Percentiles rank a stretch among this genome's conserved stretches.
phyloP scores from a whole-genome alignment of 495 filamentous ascomycete species.

The Penicillium roqueforti region DNA sequence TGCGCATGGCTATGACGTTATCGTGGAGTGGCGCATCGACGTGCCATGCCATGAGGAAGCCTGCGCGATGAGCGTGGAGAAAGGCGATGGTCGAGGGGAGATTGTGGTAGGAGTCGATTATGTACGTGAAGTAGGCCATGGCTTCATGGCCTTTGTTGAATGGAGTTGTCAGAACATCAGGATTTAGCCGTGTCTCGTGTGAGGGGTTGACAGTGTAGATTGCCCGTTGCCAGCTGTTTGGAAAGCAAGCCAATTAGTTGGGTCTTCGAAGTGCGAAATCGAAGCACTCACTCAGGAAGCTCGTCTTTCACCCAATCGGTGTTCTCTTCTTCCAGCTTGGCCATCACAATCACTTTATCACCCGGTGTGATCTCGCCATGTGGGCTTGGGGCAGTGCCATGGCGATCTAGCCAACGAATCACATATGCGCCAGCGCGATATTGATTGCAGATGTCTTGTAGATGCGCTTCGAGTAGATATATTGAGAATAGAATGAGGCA shows the following conservation, averaged over 20 bases:
- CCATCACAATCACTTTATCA: slow-evolving; percentile 56
- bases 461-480: slow-evolving; percentile 35
- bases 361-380: slow-evolving; percentile 14
- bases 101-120: slow-evolving; percentile 65
- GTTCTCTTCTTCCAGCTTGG: slow-evolving; percentile 52
- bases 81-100: slow-evolving; percentile 66
- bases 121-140: slow-evolving; percentile 69
- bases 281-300: slow-evolving; percentile 43
- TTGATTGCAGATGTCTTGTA: slow-evolving; percentile 41
- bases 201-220: slow-evolving; percentile 64
- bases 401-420: slow-evolving; percentile 29
- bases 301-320: slow-evolving; percentile 58
- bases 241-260: neutral
- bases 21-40: slow-evolving; percentile 52
- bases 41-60: slow-evolving; percentile 57
- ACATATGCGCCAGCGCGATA: slow-evolving; percentile 45
- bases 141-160: slow-evolving; percentile 74
- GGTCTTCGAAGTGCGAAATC: neutral
- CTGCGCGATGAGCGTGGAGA: slow-evolving; percentile 58
- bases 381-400: slow-evolving; percentile 10
- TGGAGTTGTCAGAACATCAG: slow-evolving; percentile 30
- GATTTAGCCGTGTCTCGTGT: slow-evolving; percentile 43
- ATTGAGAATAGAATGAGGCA: slow-evolving; percentile 32
- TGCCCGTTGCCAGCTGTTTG: slow-evolving; percentile 49
- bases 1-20: slow-evolving; percentile 51